Base-by-base conservation (phyloP, 176 grass and related monocot species). In the Urochloa ruziziensis region DNA sequence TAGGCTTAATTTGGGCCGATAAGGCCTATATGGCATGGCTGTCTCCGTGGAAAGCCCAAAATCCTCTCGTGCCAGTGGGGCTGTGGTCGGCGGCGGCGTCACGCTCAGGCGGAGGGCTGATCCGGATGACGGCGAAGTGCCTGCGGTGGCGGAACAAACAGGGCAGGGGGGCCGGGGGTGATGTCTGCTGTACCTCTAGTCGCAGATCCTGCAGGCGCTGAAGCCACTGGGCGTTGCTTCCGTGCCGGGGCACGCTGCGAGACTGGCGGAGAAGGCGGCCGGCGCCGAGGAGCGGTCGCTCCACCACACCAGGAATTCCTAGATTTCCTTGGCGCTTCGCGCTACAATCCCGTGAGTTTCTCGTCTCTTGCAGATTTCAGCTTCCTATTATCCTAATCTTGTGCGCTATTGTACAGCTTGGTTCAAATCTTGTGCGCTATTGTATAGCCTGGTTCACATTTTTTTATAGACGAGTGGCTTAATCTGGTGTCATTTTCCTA, bases 191-290 rank as follows among this genome's bases (percentile, higher is more conserved):
- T 92, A 97, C 59, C 71, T 87, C n/a, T n/a, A n/a, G n/a, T n/a
- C n/a, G 79, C 87, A 90, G 82, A 90, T 94, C 47, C 82, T 94
- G 39, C 86, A 88, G 75, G 62, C 89, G 44, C 87, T 94, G 18
- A 90, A 92, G 79, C 88, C 91, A 29, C 89, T 87, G n/a, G 23
- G 87, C 73, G 33, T 82, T 90, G 57, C 84, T n/a, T n/a, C n/a
- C n/a, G n/a, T 85, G 15, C 82, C 94, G 43, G 89, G 84, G 13
- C 80, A 86, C 72, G 87, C 87, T 4, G 89, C 90, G 34, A 81
- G 85, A 18, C 89, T 94, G 23, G 67, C 87, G 1, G 94, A 97
- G 87, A 94, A 97, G 85, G 89, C 90, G 35, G 85, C 92, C 47
- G 91, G 85, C 10, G 83, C 89, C 3, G 91, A 92, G 87, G 94